Evolutionary conservation across 2,329 filamentous ascomycete genomes (phyloP).

Genomic region (Hypocrella siamensis): DNA sequence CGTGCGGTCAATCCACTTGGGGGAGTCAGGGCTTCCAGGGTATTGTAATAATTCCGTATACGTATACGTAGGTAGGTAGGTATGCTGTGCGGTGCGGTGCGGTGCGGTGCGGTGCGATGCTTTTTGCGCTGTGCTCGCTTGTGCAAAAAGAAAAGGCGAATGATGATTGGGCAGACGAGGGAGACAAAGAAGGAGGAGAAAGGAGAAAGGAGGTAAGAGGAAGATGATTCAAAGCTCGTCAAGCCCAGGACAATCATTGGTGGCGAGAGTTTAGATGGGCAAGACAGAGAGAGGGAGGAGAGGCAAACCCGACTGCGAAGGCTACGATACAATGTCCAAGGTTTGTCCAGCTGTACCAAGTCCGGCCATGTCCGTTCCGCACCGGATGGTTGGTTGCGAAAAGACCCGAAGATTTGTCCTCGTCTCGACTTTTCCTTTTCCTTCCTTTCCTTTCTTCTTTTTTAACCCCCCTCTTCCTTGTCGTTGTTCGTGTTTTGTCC

Average conservation of each 20-base stretch:
- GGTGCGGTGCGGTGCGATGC: too few species aligned
- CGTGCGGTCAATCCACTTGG: too few species aligned
- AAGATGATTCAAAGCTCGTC: not conserved
- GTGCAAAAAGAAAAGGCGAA: not conserved
- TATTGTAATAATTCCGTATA: too few species aligned
- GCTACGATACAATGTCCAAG: not conserved
- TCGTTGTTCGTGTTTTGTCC: too few species aligned
- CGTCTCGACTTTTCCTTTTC: not conserved
- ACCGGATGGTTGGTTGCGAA: not conserved
- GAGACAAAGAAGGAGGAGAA: not conserved
- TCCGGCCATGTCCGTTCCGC: too few species aligned
- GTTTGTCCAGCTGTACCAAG: too few species aligned
- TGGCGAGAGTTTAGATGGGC: too few species aligned
- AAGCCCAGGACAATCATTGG: not conserved
- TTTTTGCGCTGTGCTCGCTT: too few species aligned
- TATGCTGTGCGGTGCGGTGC: too few species aligned
- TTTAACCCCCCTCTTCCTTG: too few species aligned
- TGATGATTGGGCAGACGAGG: not conserved
- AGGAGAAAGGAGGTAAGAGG: not conserved
- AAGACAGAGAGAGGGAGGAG: not conserved
- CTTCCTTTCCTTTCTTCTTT: not conserved
- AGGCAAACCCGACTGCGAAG: not conserved
- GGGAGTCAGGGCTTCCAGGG: too few species aligned
- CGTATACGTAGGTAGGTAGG: too few species aligned
- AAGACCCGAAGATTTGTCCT: not conserved